Percentiles rank a stretch among this genome's conserved stretches.
These are phyloP conservation scores for Candida lessepsii DNA, from an alignment of 805 yeast species.

Conservation along the genomic window DNA sequence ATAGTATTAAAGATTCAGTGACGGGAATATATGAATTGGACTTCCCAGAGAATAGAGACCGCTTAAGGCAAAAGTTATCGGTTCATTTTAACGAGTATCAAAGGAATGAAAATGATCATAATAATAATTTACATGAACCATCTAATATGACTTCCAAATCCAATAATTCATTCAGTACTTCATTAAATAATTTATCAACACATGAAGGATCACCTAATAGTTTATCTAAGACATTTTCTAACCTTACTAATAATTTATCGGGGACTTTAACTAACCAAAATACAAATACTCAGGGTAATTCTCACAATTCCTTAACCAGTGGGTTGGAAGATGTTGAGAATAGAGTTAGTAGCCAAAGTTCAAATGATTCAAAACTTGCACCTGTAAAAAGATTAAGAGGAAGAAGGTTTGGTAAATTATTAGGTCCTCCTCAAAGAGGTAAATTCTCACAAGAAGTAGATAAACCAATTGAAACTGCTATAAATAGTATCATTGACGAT, in stretches of 20 bases:
- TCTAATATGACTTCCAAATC: constrained; percentile 12
- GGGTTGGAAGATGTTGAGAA: constrained; percentile 1
- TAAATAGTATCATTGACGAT: too few relatives aligned
- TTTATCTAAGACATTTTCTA: constrained; percentile 17
- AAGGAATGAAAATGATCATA: too few relatives aligned
- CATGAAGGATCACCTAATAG: constrained; percentile 11
- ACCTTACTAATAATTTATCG: constrained; percentile 8
- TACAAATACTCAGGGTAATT: background rate
- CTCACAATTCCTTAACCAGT: constrained; percentile 9
- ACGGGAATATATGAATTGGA: constrained; percentile 34
- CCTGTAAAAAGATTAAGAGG: constrained; percentile 32
- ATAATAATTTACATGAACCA: background rate
- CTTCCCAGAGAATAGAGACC: constrained; percentile 22
- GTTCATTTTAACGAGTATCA: constrained; percentile 27
- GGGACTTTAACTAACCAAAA: constrained; percentile 10
- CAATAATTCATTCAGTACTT: constrained; percentile 14
- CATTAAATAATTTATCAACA: constrained; percentile 10
- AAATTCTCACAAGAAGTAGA: constrained; percentile 1
- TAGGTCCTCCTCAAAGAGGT: constrained; percentile 52
- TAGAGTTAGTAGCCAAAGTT: constrained; percentile 5
- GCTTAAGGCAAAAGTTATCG: constrained; percentile 30
- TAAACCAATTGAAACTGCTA: too few relatives aligned
- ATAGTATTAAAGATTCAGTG: constrained; percentile 9
- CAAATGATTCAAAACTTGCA: constrained; percentile 10
- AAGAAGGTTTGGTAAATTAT: constrained; percentile 34